Percentiles rank a stretch among this genome's conserved stretches.
Conservation (phyloP, 1,284 basidiomycete species). For the Flammula alnicola region DNA sequence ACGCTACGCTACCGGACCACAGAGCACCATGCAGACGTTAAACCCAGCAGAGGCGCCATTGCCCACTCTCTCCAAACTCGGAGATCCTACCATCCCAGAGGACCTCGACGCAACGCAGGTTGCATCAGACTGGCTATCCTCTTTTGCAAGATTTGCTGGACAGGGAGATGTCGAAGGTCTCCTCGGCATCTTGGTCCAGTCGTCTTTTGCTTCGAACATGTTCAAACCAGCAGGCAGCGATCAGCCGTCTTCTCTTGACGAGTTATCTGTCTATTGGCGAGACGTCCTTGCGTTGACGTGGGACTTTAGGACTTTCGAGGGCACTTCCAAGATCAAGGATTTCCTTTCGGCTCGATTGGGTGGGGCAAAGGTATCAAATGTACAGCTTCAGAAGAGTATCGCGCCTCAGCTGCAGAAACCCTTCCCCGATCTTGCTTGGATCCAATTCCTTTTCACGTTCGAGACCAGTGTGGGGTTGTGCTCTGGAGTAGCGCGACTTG, state of each 20-base stretch:
- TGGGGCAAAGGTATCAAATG: slow-evolving; percentile 37
- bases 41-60: slow-evolving; percentile 26
- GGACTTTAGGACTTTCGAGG: slow-evolving; percentile 65
- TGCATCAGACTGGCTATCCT: slow-evolving; percentile 48
- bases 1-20: too few relatives aligned
- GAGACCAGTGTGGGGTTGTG: slow-evolving; percentile 51
- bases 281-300: slow-evolving; percentile 67
- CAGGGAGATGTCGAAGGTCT: slow-evolving; percentile 41
- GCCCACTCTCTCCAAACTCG: slow-evolving; percentile 27
- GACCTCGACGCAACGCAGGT: slow-evolving; percentile 43
- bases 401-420: slow-evolving; percentile 42
- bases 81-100: slow-evolving; percentile 21
- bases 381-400: slow-evolving; percentile 40
- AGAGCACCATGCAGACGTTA: too few relatives aligned
- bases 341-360: slow-evolving; percentile 51
- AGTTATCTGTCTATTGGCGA: slow-evolving; percentile 46
- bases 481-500: slow-evolving; percentile 58
- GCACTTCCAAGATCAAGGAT: slow-evolving; percentile 40
- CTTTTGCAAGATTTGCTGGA: slow-evolving; percentile 41
- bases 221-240: slow-evolving; percentile 15
- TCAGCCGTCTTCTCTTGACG: slow-evolving; percentile 15
- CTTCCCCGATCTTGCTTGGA: slow-evolving; percentile 60
- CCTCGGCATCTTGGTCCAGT: slow-evolving; percentile 42
- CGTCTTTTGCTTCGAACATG: slow-evolving; percentile 36
- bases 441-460: slow-evolving; percentile 59